Conservation (phyloP, 2,329 filamentous ascomycete genomes). For the Daldinia sp. region DNA sequence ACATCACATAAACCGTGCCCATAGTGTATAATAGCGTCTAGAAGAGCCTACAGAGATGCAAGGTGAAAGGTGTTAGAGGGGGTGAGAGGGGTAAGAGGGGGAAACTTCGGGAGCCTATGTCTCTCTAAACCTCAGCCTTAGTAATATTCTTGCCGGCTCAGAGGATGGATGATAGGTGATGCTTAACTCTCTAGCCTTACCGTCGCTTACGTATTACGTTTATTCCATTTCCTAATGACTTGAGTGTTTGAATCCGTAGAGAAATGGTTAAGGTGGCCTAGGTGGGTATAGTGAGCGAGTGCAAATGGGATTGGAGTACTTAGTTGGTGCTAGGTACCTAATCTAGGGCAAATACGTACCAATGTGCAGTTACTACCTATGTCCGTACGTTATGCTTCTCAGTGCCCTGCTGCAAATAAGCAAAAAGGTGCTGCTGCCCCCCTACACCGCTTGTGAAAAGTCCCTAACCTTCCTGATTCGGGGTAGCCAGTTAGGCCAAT, state of each 20-base stretch:
- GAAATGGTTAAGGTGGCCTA: no score
- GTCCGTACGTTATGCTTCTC: background rate
- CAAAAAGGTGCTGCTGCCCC: slow-evolving; percentile 32
- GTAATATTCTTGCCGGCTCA: background rate
- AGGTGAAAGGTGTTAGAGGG: background rate
- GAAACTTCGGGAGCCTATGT: no score
- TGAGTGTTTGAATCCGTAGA: no score
- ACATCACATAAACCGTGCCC: slow-evolving; percentile 10
- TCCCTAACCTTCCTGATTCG: slow-evolving; percentile 16
- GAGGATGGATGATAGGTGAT: slow-evolving; percentile 2
- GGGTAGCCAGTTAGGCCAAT: background rate
- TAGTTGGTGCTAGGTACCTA: no score
- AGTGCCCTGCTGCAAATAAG: background rate
- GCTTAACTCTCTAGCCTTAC: background rate
- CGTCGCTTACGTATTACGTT: background rate
- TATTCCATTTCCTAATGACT: background rate
- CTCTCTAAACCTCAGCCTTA: no score
- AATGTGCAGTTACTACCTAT: background rate
- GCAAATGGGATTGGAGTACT: no score
- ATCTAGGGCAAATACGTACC: background rate
- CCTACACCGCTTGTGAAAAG: slow-evolving; percentile 26
- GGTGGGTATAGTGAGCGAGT: no score
- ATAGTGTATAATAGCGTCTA: background rate
- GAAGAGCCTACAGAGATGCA: slow-evolving; percentile 2
- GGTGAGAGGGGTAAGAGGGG: no score